Evolutionary conservation across 2,329 filamentous ascomycete genomes (phyloP).

Genomic region (Corinectria fuckeliana): DNA sequence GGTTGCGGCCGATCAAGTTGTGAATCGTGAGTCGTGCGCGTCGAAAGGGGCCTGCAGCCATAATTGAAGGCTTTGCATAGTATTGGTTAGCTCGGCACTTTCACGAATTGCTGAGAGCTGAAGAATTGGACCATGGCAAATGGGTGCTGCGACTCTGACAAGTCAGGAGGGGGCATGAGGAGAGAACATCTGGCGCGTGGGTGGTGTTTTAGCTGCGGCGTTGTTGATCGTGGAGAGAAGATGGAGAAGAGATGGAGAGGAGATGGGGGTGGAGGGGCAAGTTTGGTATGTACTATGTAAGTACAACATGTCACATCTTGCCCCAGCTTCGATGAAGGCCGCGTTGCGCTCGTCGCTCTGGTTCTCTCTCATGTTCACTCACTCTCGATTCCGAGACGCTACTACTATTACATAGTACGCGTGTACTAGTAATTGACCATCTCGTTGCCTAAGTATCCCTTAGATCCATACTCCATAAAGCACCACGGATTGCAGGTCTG

Average conservation of each 20-base stretch:
- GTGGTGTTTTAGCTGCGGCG: neutral
- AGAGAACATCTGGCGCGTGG: neutral
- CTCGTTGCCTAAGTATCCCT: neutral
- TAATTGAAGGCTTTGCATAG: neutral
- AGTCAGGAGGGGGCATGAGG: constrained; percentile 4
- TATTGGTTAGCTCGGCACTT: constrained; percentile 6
- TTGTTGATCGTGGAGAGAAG: neutral
- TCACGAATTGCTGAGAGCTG: neutral
- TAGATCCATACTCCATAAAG: constrained; percentile 13
- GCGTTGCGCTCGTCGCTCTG: neutral
- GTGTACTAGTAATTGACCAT: no score
- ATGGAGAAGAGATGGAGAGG: no score
- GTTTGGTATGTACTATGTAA: no score
- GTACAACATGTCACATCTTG: neutral
- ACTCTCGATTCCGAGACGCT: no score
- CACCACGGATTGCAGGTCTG: constrained; percentile 8
- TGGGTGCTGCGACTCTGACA: constrained; percentile 7
- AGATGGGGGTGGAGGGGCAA: constrained; percentile 1
- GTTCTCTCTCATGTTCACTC: neutral
- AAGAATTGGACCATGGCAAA: neutral
- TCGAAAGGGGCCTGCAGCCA: constrained; percentile 13
- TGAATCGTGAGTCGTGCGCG: constrained; percentile 26
- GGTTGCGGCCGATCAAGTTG: constrained; percentile 24
- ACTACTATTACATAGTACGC: no score
- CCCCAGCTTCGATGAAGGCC: constrained; percentile 1